Evolutionary conservation across 2,329 filamentous ascomycete genomes (phyloP), one percentile per base, ranked within the genome.

Genomic region (Diaporthe australafricana): DNA sequence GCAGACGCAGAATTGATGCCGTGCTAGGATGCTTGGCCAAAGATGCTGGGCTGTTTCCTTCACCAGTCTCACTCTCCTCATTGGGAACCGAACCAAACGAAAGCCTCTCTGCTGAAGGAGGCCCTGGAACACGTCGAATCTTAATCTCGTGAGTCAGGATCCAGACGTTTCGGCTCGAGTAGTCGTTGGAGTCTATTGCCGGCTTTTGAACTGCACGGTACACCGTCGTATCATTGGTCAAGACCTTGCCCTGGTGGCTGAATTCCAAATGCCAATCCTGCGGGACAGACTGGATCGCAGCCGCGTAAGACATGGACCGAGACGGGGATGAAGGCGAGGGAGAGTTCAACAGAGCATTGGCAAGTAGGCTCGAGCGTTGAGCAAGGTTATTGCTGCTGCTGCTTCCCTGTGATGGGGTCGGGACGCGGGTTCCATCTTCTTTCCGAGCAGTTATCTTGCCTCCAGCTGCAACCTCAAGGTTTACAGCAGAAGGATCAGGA

Each of bases 191-290:
- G 70, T 79, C 83, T 60, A 82, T 76, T 0, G 83, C 79, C 8
- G 84, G 83, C 79, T 90, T 93, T 78, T 98, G 94, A 11, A 98
- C 94, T 40, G 96, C 96, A 60, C 96, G 92, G 79, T 98, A 99
- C 70, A 99, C 96, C 0, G 96, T 99, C 0, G 94, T 98, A 77
- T 98, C 95, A 76, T 95, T 96, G 0, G 93, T 87, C 72, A 99
- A 93, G 1, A 93, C 88, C 80, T 95, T 94, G 68, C 89, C 93
- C 75, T 97, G 93, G 63, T 98, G 89, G 75, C 90, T 95, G 82
- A 99, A 99, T 78, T 98, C 94, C 73, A 99, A 95, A 78, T 99
- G 96, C 96, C 96, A 99, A 79, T 98, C 95, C 79, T 97, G 93
- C 1, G 95, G 94, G 0, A 90, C 86, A 17, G 93, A 87, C 76